Base-by-base conservation (phyloP, 192 early-diverging fungal genomes). In the Coemansia aciculifera region DNA sequence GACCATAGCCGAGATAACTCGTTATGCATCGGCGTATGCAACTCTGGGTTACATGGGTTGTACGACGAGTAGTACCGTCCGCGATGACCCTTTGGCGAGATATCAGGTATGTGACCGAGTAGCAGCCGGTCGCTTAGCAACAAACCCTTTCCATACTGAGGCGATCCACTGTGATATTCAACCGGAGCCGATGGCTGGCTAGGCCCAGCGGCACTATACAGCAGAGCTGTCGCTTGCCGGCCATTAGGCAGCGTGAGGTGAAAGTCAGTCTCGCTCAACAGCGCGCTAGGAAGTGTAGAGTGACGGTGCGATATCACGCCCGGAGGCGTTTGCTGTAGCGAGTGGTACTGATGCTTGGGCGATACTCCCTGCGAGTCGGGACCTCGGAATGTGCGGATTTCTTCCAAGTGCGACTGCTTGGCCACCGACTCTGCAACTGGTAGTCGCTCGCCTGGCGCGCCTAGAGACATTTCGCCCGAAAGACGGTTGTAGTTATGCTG, bases 1-100 rank as follows among this genome's bases (percentile, higher is more conserved):
- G 93, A 87, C 97, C 97, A 99, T 10, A 93, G 90, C 59, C 89
- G 71, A 29, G 91, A 74, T 63, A 94, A 86, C 48, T 86, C 88
- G 2, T 87, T 89, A 61, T 84, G 84, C 29, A 84, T 83, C 5
- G 84, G 77, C 29, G 80, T 66, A 21, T 85, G 83, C 39, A 84
- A 77, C 27, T 77, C 75, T 0, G 92, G 90, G 43, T 91, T 94
- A 74, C 86, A 91, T 6, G 94, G 93, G 60, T 94, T 94, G 68
- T 82, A 82, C n/a, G 66, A 62, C 1, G 40, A 48, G 51, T 13
- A 66, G 48, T 42, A 15, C 8, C 67, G 69, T 31, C 63, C 42
- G 39, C 66, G 69, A 59, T 36, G 42, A 0, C 64, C 44, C 24
- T 67, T 59, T 13, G 44, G 49, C 34, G 46, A 29, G 11, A 15